phyloP scores from a whole-genome alignment of 163 green algal species.

The Chlorella variabilis region DNA sequence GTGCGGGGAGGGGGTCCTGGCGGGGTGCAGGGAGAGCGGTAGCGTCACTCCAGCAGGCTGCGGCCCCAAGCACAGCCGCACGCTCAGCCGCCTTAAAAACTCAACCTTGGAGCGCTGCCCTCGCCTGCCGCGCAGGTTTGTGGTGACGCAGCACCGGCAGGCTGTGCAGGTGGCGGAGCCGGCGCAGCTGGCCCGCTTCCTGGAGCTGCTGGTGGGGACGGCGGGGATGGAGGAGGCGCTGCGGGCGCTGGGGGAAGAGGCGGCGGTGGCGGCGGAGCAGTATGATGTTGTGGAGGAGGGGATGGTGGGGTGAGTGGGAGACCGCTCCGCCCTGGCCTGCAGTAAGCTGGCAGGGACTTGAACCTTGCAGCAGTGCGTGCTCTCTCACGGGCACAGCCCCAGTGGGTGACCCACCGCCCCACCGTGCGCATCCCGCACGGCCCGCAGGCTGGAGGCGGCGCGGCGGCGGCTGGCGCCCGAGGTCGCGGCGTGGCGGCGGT shows the following conservation, averaged over 20 bases:
- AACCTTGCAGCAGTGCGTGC: too few relatives aligned
- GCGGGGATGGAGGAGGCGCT: conserved; percentile 21
- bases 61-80: too few relatives aligned
- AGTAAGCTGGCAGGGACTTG: too few relatives aligned
- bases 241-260: conserved; percentile 22
- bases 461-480: conserved; percentile 39
- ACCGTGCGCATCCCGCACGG: too few relatives aligned
- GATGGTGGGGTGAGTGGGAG: neutral
- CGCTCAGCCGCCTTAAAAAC: too few relatives aligned
- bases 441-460: conserved; percentile 30
- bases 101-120: too few relatives aligned
- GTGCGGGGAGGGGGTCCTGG: neutral
- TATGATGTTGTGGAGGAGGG: conserved; percentile 11
- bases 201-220: conserved; percentile 52
- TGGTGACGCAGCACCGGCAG: conserved; percentile 68
- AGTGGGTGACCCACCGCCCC: too few relatives aligned
- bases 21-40: too few relatives aligned
- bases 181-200: conserved; percentile 45
- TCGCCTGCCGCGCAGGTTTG: conserved; percentile 42
- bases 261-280: neutral
- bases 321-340: too few relatives aligned
- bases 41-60: too few relatives aligned
- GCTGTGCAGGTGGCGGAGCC: conserved; percentile 62
- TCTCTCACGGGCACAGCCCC: too few relatives aligned
- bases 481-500: conserved; percentile 29